Evolutionary conservation across 176 grass and related monocot genomes (phyloP).

Genomic region (Chrysopogon serrulatus): DNA sequence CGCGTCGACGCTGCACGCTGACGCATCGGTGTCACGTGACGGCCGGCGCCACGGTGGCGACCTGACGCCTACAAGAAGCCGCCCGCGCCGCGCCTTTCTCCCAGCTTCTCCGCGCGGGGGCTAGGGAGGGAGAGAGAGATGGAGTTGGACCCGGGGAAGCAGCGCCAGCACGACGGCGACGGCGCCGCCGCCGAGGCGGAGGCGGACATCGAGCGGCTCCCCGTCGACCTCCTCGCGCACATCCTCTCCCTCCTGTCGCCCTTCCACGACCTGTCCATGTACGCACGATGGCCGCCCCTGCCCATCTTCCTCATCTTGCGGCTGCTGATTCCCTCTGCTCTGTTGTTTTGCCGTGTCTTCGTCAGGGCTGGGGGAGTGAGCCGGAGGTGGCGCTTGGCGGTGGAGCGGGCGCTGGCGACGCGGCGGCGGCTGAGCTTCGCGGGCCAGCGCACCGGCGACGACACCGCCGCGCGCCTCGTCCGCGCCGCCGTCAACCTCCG

Average conservation of each 20-base stretch:
- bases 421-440: constrained; percentile 67
- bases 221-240: constrained; percentile 69
- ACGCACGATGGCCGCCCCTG: not conserved
- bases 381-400: constrained; percentile 70
- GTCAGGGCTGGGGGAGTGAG: constrained; percentile 68
- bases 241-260: constrained; percentile 70
- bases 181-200: constrained; percentile 14
- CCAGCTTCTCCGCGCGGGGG: not conserved
- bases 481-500: constrained; percentile 67
- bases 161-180: not conserved
- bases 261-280: constrained; percentile 85
- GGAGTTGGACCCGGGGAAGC: not conserved
- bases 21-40: constrained; percentile 20
- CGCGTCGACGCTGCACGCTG: constrained; percentile 17
- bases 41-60: not conserved
- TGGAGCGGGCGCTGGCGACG: constrained; percentile 68
- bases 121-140: not conserved
- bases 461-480: constrained; percentile 67
- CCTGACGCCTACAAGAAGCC: constrained; percentile 10
- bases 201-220: constrained; percentile 70
- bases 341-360: not conserved
- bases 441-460: constrained; percentile 76
- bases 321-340: not conserved
- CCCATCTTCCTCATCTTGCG: not conserved
- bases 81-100: not conserved